Evolutionary conservation across 176 grass and related monocot genomes (phyloP).

Genomic region (Aegilops speltoides): DNA sequence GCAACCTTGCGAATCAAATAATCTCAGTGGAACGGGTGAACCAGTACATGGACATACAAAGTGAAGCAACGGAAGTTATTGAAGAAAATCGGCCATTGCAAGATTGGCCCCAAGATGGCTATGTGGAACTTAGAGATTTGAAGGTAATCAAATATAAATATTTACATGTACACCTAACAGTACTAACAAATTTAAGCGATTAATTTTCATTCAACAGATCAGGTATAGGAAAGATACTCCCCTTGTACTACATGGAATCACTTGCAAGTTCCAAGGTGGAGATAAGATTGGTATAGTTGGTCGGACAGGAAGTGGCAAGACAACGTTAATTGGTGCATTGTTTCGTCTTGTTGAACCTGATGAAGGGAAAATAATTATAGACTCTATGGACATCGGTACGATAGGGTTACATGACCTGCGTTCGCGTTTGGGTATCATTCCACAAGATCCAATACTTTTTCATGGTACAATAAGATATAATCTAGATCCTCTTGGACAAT

Average conservation of each 20-base stretch:
- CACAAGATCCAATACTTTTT: too few relatives aligned
- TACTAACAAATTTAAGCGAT: background rate
- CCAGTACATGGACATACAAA: too few relatives aligned
- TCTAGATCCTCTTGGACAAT: constrained; percentile 6
- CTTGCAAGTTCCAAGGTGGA: constrained; percentile 75
- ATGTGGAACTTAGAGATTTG: constrained; percentile 70
- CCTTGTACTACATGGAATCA: constrained; percentile 73
- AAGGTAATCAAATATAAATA: constrained; percentile 52
- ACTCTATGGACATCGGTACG: constrained; percentile 59
- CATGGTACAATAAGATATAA: too few relatives aligned
- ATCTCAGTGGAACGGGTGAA: too few relatives aligned
- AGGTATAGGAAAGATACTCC: constrained; percentile 72
- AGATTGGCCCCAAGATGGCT: constrained; percentile 78
- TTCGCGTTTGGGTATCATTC: too few relatives aligned
- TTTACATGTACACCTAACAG: background rate
- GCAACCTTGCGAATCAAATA: background rate
- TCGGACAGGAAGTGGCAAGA: constrained; percentile 95
- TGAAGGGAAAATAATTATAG: constrained; percentile 77
- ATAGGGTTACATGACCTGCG: constrained; percentile 56
- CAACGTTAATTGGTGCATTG: constrained; percentile 80
- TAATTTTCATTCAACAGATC: constrained; percentile 58
- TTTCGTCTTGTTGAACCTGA: constrained; percentile 94
- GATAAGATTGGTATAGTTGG: constrained; percentile 92
- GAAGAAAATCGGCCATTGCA: constrained; percentile 46
- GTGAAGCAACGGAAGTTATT: too few relatives aligned